phyloP scores from a whole-genome alignment of 805 yeast species.

The Nakazawaea ernobii region DNA sequence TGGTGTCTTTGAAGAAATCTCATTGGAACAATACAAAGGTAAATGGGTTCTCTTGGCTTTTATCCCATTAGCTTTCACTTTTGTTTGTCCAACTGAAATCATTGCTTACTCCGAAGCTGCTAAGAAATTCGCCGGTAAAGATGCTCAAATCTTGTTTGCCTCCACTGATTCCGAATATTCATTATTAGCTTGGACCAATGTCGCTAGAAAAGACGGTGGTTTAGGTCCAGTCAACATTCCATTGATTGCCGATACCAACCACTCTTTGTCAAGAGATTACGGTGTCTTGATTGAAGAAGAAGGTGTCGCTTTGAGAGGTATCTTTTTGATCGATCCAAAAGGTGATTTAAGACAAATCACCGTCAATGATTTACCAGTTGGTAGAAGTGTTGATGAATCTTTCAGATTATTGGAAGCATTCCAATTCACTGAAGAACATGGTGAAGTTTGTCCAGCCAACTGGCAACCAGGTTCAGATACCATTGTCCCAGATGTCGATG shows the following conservation, averaged over 20 bases:
- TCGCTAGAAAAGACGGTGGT: conserved; percentile 96
- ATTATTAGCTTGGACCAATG: conserved; percentile 96
- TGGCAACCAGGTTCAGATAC: conserved; percentile 95
- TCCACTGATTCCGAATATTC: conserved; percentile 99
- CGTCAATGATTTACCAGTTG: conserved; percentile 98
- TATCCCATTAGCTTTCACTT: conserved; percentile 98
- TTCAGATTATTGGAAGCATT: conserved; percentile 96
- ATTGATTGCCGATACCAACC: conserved; percentile 95
- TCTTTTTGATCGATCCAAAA: conserved; percentile 95
- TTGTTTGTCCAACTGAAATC: conserved; percentile 99
- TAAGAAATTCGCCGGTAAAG: conserved; percentile 81
- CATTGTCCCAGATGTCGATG: conserved; percentile 76
- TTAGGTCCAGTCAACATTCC: conserved; percentile 94
- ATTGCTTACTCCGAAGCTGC: conserved; percentile 97
- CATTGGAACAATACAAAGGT: conserved; percentile 94
- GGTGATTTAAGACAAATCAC: conserved; percentile 94
- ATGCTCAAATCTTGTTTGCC: conserved; percentile 86
- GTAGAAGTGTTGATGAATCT: conserved; percentile 98
- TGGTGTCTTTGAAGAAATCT: conserved; percentile 92
- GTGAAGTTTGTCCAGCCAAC: conserved; percentile 99
- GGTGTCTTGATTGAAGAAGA: conserved; percentile 96
- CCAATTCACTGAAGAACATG: conserved; percentile 99
- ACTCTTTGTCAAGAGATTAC: conserved; percentile 88
- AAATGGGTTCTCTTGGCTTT: conserved; percentile 97
- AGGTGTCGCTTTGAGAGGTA: conserved; percentile 97